A percentile compares a stretch with the other conserved stretches of the same genome.
Evolutionary conservation across 139 green algal genomes (phyloP).

Genomic region (Chlorella sp.): DNA sequence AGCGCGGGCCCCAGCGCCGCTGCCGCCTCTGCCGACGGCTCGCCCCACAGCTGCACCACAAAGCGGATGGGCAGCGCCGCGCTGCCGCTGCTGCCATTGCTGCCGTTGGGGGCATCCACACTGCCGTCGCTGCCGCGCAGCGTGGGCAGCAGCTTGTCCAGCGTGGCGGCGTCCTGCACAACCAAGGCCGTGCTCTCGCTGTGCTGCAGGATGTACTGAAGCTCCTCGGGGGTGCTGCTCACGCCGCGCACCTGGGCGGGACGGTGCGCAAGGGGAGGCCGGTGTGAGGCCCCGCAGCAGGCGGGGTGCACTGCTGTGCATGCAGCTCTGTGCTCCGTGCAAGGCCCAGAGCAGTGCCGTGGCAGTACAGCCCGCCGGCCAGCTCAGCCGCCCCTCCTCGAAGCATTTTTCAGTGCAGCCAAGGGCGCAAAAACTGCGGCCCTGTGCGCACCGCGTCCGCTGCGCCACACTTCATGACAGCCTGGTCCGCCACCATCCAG

Average conservation of each 20-base stretch:
- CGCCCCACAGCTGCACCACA: slow-evolving; percentile 84
- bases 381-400: too few species aligned
- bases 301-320: too few species aligned
- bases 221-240: slow-evolving; percentile 74
- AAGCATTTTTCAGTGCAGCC: too few species aligned
- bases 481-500: slow-evolving; percentile 93
- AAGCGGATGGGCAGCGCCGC: slow-evolving; percentile 49
- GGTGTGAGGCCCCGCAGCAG: too few species aligned
- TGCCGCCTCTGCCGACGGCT: slow-evolving; percentile 15
- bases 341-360: too few species aligned
- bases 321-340: too few species aligned
- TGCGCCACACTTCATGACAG: slow-evolving; percentile 67
- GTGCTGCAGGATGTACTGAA: slow-evolving; percentile 83
- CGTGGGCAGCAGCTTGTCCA: slow-evolving; percentile 68
- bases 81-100: slow-evolving; percentile 47
- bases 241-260: slow-evolving; percentile 74
- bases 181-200: slow-evolving; percentile 67
- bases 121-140: slow-evolving; percentile 20
- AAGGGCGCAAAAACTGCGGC: too few species aligned
- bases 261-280: neutral
- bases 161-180: slow-evolving; percentile 75
- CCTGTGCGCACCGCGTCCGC: slow-evolving; percentile 61
- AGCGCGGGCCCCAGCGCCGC: slow-evolving; percentile 38
- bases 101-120: neutral
- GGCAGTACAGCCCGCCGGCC: too few species aligned